Evolutionary conservation across 768 basidiomycete species (phyloP).

Genomic region (Rhodotorula graminis): DNA sequence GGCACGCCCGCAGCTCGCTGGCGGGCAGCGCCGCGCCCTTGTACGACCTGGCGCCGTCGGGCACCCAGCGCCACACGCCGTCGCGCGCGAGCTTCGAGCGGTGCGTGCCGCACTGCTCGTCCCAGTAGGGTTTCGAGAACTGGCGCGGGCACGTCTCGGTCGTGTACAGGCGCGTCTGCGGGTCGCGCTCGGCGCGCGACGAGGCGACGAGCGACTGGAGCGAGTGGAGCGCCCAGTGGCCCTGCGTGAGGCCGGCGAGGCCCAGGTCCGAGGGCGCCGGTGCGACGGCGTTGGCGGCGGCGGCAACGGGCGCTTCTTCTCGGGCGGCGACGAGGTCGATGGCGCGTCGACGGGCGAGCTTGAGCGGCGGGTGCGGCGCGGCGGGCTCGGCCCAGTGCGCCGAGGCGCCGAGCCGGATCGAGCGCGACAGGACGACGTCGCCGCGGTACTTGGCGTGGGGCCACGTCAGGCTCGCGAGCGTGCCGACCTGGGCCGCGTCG

Average conservation of each 20-base stretch:
- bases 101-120: not conserved
- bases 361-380: no score
- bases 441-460: not conserved
- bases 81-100: no score
- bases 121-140: not conserved
- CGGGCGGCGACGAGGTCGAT: no score
- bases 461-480: not conserved
- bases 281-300: no score
- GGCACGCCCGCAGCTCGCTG: not conserved
- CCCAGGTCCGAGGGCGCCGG: no score
- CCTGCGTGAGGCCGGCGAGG: no score
- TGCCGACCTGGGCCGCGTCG: not conserved
- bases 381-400: not conserved
- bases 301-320: no score
- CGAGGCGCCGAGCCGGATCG: not conserved
- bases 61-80: slow-evolving; percentile 1
- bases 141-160: not conserved
- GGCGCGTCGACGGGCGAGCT: not conserved
- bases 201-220: not conserved
- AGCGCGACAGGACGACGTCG: not conserved
- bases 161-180: not conserved
- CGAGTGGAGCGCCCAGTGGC: not conserved
- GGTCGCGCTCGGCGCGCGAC: not conserved
- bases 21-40: not conserved
- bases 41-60: not conserved